phyloP scores from a whole-genome alignment of 495 filamentous ascomycete species.

The Penicillium dipodomyicola region DNA sequence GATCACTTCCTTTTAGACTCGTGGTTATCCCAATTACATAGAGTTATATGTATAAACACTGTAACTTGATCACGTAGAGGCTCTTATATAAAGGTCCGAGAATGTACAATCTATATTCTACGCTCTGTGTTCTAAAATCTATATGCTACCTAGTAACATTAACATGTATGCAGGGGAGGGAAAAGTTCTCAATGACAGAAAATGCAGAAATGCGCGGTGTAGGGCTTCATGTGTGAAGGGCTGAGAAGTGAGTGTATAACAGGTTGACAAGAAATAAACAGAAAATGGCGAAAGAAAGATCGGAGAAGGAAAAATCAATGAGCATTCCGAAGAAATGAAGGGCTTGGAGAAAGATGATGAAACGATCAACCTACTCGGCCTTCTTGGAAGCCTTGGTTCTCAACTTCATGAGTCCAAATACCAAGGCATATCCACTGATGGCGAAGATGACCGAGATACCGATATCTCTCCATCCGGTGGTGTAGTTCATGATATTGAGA shows the following conservation, averaged over 20 bases:
- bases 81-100: background rate
- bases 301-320: background rate
- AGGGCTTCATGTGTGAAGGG: background rate
- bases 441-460: constrained; percentile 47
- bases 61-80: background rate
- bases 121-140: background rate
- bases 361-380: constrained; percentile 25
- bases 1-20: no score
- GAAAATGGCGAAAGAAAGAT: background rate
- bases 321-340: background rate
- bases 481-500: constrained; percentile 41
- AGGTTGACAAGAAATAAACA: background rate
- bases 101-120: constrained; percentile 2
- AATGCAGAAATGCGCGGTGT: background rate
- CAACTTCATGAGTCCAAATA: constrained; percentile 50
- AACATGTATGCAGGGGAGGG: background rate
- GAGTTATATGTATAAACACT: background rate
- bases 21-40: no score
- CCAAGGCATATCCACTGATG: constrained; percentile 46
- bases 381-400: constrained; percentile 44
- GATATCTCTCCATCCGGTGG: constrained; percentile 44
- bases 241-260: background rate
- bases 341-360: background rate
- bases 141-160: background rate
- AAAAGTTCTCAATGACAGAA: background rate